Evolutionary conservation across 2,329 filamentous ascomycete species (phyloP).

Genomic region (Cytospora leucostoma): DNA sequence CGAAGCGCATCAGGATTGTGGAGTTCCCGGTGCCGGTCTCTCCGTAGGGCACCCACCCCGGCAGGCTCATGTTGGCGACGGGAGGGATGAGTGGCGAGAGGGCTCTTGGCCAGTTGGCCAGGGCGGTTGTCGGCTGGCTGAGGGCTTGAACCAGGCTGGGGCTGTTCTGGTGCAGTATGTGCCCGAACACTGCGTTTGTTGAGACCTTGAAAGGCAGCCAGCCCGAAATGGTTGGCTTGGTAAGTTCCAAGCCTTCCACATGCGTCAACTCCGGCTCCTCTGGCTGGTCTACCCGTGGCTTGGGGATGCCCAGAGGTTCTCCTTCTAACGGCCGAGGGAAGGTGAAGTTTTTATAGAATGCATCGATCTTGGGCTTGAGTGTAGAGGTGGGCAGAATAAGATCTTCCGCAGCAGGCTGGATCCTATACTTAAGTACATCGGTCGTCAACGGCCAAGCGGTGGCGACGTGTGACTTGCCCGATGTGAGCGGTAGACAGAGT

Average conservation of each 20-base stretch:
- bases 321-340: slow-evolving; percentile 2
- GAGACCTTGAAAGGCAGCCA: slow-evolving; percentile 23
- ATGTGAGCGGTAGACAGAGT: slow-evolving; percentile 20
- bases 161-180: slow-evolving; percentile 45
- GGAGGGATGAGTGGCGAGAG: slow-evolving; percentile 51
- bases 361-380: slow-evolving; percentile 7
- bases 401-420: slow-evolving; percentile 20
- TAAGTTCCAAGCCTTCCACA: background rate
- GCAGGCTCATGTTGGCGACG: slow-evolving; percentile 46
- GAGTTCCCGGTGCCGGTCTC: slow-evolving; percentile 33
- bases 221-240: slow-evolving; percentile 20
- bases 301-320: slow-evolving; percentile 12
- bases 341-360: background rate
- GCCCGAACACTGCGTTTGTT: slow-evolving; percentile 51
- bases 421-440: slow-evolving; percentile 16
- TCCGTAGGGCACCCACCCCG: slow-evolving; percentile 35
- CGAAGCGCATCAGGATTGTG: slow-evolving; percentile 50
- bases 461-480: background rate
- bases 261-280: background rate
- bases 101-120: slow-evolving; percentile 36
- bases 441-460: slow-evolving; percentile 8
- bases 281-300: background rate
- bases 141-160: slow-evolving; percentile 28
- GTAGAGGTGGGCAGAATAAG: slow-evolving; percentile 12
- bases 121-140: slow-evolving; percentile 22